Percentiles rank a stretch among this genome's conserved stretches.
Conservation (phyloP, 352 stramenopile genomes). For the Pythium coloratum region DNA sequence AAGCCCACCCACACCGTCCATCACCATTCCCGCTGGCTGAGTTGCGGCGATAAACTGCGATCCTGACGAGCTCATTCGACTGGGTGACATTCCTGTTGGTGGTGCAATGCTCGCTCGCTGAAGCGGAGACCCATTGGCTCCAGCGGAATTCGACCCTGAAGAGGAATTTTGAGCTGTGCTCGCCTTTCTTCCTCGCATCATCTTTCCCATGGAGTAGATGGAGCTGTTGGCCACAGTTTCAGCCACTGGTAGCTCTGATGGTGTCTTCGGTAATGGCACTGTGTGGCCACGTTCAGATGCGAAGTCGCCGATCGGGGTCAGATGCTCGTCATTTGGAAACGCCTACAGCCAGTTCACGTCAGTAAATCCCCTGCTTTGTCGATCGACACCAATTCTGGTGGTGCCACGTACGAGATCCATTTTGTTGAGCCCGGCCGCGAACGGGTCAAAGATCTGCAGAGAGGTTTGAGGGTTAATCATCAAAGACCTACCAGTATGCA, state of each 20-base stretch:
- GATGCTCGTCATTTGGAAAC: constrained; percentile 78
- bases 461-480: neutral
- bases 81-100: constrained; percentile 21
- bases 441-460: constrained; percentile 76
- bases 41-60: constrained; percentile 22
- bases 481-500: neutral
- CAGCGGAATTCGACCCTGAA: constrained; percentile 15
- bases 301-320: constrained; percentile 79
- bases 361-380: neutral
- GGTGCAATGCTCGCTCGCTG: constrained; percentile 19
- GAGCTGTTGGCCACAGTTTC: constrained; percentile 44
- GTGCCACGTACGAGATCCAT: constrained; percentile 51
- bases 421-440: constrained; percentile 67
- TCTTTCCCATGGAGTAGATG: constrained; percentile 72
- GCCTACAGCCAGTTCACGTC: constrained; percentile 33
- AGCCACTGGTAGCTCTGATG: constrained; percentile 52
- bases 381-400: neutral
- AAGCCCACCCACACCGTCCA: constrained; percentile 45
- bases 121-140: constrained; percentile 16
- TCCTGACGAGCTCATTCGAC: constrained; percentile 35
- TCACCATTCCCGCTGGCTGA: constrained; percentile 11
- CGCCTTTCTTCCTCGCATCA: constrained; percentile 52
- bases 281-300: constrained; percentile 67
- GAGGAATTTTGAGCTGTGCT: constrained; percentile 44
- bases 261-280: constrained; percentile 56